Conservation (phyloP, 1,284 basidiomycete genomes). For the Tilletia indica region DNA sequence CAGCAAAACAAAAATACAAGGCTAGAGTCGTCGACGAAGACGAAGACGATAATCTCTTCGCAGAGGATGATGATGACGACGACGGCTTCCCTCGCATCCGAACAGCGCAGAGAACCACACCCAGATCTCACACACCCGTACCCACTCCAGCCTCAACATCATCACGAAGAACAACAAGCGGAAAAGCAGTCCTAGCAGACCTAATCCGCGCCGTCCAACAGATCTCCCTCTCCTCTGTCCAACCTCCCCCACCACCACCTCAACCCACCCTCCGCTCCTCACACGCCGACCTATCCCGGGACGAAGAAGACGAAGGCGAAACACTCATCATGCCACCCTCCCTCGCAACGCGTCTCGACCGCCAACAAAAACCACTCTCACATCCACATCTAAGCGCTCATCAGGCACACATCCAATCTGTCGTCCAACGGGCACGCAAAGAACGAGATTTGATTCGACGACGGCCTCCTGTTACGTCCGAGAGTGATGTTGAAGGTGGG, state of each 20-base stretch:
- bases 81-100: no score
- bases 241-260: background rate
- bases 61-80: background rate
- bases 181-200: conserved; percentile 13
- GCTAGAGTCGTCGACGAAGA: background rate
- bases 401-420: conserved; percentile 8
- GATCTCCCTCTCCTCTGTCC: background rate
- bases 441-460: conserved; percentile 26
- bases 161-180: background rate
- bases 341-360: background rate
- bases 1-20: background rate
- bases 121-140: background rate
- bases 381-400: background rate
- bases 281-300: no score
- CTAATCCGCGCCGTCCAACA: background rate
- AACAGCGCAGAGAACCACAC: background rate
- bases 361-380: background rate
- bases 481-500: background rate
- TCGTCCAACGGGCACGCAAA: conserved; percentile 31
- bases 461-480: background rate
- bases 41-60: conserved; percentile 12
- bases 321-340: no score
- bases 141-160: no score
- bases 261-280: background rate
- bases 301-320: background rate